Base-by-base conservation (phyloP, 192 early-diverging fungal species). In the Gigaspora rosea region DNA sequence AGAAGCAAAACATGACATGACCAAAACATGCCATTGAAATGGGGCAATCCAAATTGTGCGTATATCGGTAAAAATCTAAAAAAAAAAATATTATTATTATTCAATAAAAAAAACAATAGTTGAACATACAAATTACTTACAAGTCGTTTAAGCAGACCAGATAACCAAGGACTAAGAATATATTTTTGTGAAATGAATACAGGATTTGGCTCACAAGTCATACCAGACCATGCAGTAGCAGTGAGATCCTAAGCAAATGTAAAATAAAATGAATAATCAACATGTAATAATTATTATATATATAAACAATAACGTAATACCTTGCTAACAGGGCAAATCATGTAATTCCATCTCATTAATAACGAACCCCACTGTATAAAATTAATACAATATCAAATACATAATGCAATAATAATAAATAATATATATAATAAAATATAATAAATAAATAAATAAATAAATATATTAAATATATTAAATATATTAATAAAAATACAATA, bases 1-100 rank as follows among this genome's bases (percentile, higher is more conserved):
- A 27, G 94, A 96, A 4, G 96, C 96, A 87, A 97, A 98, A 68
- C 90, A 86, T 0, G 96, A 91, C 85, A 98, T 90, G 33, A 93
- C 85, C 35, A 98, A 82, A 48, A 93, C 90, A 80, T 98, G 97
- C 51, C 94, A 87, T 81, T 97, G 94, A 73, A 98, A 80, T 33
- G 95, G 95, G 18, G 91, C 88, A 65, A 98, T 87, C 77, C 82
- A 85, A 16, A 97, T 86, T n/a, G 87, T 82, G 9, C 79, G 69
- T 57, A 91, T 79, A 69, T 84, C 78, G 51, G 32, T 75, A 27
- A 48, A 61, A 2, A 57, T 57, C 72, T 73, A 27, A 46, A 11
- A 27, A 73, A 16, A 51, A 64, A 35, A 22, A n/a, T 13, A 13
- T 8, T 18, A 59, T n/a, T 18, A 59, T 20, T 66, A 46, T 18